A percentile compares a stretch with the other conserved stretches of the same genome.
Conservation (phyloP, 306 rosid species). For the Vachellia collinsii region DNA sequence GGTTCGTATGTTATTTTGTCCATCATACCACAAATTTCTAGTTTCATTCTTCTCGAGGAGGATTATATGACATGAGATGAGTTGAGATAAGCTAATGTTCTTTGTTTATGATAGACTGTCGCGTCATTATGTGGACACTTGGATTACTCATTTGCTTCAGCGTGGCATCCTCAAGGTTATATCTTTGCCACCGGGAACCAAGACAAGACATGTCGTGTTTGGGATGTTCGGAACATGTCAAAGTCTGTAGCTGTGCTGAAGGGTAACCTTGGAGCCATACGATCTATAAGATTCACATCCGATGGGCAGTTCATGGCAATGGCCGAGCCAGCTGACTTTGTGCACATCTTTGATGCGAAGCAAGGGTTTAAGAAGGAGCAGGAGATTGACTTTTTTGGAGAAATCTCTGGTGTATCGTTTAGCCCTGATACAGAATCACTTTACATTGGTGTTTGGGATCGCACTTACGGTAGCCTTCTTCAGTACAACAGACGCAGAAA, state of each 20-base stretch:
- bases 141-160: slow-evolving; percentile 72
- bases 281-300: slow-evolving; percentile 62
- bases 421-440: slow-evolving; percentile 87
- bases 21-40: neutral
- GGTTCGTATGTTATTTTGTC: slow-evolving; percentile 47
- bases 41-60: neutral
- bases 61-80: neutral
- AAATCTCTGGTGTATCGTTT: slow-evolving; percentile 68
- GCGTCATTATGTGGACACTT: slow-evolving; percentile 54
- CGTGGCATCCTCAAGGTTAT: slow-evolving; percentile 66
- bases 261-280: slow-evolving; percentile 71
- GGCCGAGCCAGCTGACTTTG: slow-evolving; percentile 74
- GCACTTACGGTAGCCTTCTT: slow-evolving; percentile 79
- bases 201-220: slow-evolving; percentile 68
- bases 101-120: slow-evolving; percentile 42
- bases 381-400: slow-evolving; percentile 70
- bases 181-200: slow-evolving; percentile 73
- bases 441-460: slow-evolving; percentile 81
- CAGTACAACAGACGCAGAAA: slow-evolving; percentile 65
- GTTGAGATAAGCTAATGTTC: slow-evolving; percentile 22
- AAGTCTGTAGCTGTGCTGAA: slow-evolving; percentile 60
- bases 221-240: slow-evolving; percentile 66
- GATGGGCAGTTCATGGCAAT: slow-evolving; percentile 67
- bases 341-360: slow-evolving; percentile 61
- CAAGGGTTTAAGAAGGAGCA: slow-evolving; percentile 62